These are phyloP conservation scores for Chimonanthus salicifolius DNA, from an alignment of 164 flowering plant species.

Conservation along the genomic window DNA sequence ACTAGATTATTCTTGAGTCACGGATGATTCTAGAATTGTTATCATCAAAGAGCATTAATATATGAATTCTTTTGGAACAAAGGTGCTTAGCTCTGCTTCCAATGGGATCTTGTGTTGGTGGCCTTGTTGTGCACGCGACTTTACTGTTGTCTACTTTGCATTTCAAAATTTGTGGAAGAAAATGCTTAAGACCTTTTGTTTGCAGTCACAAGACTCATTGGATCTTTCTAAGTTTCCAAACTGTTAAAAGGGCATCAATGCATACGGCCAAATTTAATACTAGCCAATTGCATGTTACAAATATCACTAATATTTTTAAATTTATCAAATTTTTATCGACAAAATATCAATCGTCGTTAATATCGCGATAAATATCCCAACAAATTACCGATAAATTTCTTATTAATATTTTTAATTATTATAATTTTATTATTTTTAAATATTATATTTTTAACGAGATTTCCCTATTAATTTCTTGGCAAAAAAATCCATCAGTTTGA, in stretches of 20 bases:
- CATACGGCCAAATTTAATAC: neutral
- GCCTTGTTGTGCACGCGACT: constrained; percentile 25
- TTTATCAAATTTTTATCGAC: too few relatives aligned
- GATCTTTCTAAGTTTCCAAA: neutral
- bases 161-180: neutral
- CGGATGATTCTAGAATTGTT: constrained; percentile 34
- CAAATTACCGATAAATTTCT: too few relatives aligned
- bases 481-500: too few relatives aligned
- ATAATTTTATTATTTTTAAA: too few relatives aligned
- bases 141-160: constrained; percentile 8
- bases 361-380: too few relatives aligned
- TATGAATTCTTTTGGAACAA: constrained; percentile 5
- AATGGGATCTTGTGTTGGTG: neutral
- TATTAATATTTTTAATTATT: too few relatives aligned
- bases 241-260: neutral
- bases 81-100: constrained; percentile 4
- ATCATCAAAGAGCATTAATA: constrained; percentile 5
- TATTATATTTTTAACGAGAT: too few relatives aligned
- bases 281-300: neutral
- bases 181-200: neutral
- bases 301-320: too few relatives aligned
- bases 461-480: too few relatives aligned
- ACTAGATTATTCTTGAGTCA: constrained; percentile 9
- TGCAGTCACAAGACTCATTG: neutral
- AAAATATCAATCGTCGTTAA: too few relatives aligned